Percentiles rank a stretch among this genome's conserved stretches.
Evolutionary conservation across 106 monocot genomes (phyloP).

Genomic region (Phalaenopsis aphrodite): DNA sequence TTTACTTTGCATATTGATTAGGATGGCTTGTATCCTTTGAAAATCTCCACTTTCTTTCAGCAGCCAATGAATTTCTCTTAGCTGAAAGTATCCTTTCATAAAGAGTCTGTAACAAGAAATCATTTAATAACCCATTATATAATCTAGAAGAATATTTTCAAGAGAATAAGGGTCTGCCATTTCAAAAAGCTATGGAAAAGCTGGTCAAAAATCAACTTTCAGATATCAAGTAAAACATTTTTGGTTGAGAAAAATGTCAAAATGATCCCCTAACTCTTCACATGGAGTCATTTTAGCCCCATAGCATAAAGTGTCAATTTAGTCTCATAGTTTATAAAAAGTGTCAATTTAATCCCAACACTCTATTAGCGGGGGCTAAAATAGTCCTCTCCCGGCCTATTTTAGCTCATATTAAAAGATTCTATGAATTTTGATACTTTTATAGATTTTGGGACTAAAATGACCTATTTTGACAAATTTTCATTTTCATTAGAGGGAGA

Average conservation of each 20-base stretch:
- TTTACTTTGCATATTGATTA: slow-evolving; percentile 73
- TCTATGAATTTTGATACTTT: no score
- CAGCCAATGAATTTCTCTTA: slow-evolving; percentile 62
- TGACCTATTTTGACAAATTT: no score
- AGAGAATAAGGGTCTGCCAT: background rate
- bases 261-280: no score
- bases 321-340: no score
- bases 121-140: background rate
- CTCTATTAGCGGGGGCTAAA: no score
- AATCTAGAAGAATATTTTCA: slow-evolving; percentile 5
- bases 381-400: no score
- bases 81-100: slow-evolving; percentile 93
- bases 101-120: slow-evolving; percentile 47
- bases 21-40: slow-evolving; percentile 48
- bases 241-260: background rate
- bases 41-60: slow-evolving; percentile 64
- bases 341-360: no score
- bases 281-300: no score
- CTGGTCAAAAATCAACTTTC: no score
- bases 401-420: no score
- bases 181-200: background rate
- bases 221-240: background rate
- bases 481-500: background rate
- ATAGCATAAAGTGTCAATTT: no score
- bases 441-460: no score